These are phyloP conservation scores for Paramecium sexaurelia DNA, from an alignment of 73 alveolate genomes.

Conservation along the genomic window DNA sequence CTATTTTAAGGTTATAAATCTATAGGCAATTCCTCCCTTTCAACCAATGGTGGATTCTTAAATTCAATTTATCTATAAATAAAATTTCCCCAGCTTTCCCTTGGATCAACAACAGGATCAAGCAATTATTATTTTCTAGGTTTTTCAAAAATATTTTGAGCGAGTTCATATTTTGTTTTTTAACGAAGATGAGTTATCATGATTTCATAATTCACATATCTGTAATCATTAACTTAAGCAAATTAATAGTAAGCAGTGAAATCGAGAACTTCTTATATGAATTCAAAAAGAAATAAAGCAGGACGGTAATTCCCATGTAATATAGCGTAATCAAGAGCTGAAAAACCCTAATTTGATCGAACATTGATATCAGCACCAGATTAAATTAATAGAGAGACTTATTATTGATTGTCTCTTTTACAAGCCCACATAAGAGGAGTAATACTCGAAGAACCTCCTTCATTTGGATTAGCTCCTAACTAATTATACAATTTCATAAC, in stretches of 20 bases:
- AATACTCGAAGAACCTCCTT: slow-evolving; percentile 50
- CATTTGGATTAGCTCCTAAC: slow-evolving; percentile 27
- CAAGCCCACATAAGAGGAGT: slow-evolving; percentile 70
- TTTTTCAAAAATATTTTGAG: slow-evolving; percentile 45
- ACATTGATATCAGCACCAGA: slow-evolving; percentile 38
- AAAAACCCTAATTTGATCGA: slow-evolving; percentile 54
- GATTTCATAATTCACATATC: slow-evolving; percentile 51
- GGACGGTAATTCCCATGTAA: slow-evolving; percentile 59
- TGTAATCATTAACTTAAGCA: slow-evolving; percentile 39
- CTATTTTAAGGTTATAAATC: slow-evolving; percentile 64
- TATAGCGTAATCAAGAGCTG: slow-evolving; percentile 63
- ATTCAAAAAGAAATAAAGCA: slow-evolving; percentile 43
- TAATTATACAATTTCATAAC: not conserved
- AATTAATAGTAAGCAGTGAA: not conserved
- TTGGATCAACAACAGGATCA: slow-evolving; percentile 69
- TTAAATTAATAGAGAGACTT: slow-evolving; percentile 39
- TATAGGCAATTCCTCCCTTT: slow-evolving; percentile 56
- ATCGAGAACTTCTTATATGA: not conserved
- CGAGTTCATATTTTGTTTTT: not conserved
- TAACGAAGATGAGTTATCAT: not conserved
- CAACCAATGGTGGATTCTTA: slow-evolving; percentile 64
- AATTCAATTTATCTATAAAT: slow-evolving; percentile 53
- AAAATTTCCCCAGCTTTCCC: slow-evolving; percentile 57
- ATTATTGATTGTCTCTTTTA: slow-evolving; percentile 54
- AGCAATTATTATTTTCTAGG: slow-evolving; percentile 48